Evolutionary conservation across 176 grass and related monocot species (phyloP).

Genomic region (Elaeis guineensis): DNA sequence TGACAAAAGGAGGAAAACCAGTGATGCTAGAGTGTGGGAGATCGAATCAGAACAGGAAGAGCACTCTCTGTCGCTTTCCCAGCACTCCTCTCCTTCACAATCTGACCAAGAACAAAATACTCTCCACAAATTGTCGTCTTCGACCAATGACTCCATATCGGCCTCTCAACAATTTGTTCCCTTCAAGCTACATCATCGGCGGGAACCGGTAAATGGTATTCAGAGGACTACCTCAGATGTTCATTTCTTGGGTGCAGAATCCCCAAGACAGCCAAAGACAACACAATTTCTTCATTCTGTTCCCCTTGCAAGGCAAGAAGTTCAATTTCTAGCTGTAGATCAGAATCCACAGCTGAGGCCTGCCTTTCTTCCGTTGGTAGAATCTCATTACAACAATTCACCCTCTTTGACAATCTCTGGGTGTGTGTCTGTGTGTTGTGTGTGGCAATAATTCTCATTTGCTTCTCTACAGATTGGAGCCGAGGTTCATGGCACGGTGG

Average conservation of each 20-base stretch:
- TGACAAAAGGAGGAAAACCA: conserved; percentile 57
- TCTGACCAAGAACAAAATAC: conserved; percentile 88
- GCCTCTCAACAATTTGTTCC: conserved; percentile 42
- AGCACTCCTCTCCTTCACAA: conserved; percentile 83
- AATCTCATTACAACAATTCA: not conserved
- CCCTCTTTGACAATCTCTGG: too few relatives aligned
- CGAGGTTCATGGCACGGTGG: conserved; percentile 65
- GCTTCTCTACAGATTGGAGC: conserved; percentile 55
- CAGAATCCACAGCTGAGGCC: conserved; percentile 35
- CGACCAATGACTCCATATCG: conserved; percentile 40
- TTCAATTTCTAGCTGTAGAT: conserved; percentile 46
- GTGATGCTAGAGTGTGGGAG: conserved; percentile 35
- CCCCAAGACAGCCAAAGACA: conserved; percentile 29
- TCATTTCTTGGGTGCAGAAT: conserved; percentile 11
- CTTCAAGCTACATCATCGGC: conserved; percentile 26
- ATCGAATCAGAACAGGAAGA: conserved; percentile 75
- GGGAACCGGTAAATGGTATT: conserved; percentile 18
- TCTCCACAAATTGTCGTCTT: conserved; percentile 44
- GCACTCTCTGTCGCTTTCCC: conserved; percentile 83
- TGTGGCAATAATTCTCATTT: too few relatives aligned
- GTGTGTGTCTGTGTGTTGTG: too few relatives aligned
- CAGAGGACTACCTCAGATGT: conserved; percentile 20
- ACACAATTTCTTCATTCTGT: conserved; percentile 41
- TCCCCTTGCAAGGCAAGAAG: conserved; percentile 45
- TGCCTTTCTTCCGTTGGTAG: conserved; percentile 39